Base-by-base conservation (phyloP, 306 rosid species). In the Cicer yamashitae region DNA sequence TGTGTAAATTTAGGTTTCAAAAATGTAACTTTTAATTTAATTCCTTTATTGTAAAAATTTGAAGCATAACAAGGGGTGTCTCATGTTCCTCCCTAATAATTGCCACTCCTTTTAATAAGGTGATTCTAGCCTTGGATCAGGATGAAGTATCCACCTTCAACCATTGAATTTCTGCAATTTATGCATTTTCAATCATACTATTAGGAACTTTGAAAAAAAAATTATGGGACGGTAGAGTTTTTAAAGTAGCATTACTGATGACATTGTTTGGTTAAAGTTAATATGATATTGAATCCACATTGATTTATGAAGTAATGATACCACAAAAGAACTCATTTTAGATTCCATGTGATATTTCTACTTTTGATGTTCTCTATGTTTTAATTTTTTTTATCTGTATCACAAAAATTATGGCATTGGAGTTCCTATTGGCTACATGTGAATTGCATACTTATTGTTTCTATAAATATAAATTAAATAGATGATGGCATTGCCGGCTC, bases 141-240 rank as follows among this genome's bases (percentile, higher is more conserved):
- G 52, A 10, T 46, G 40, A 70, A 15, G 37, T 58, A 52, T 54
- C 76, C 37, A 6, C 37, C 20, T 18, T 41, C 76, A 71, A 56
- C 39, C 67, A 71, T 56, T 18, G 40, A n/a, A 53, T 46, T 11
- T 71, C 45, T 43, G 9, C n/a, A 12, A 2, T 43, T 12, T 56
- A 15, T 40, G 56, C 7, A 20, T 56, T 56, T 25, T 13, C 62
- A 73, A 58, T 25, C 13, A 43, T 58, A 56, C 6, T n/a, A 1
- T 8, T 44, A 67, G 39, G 48, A 5, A 34, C 15, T 74, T 62
- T 50, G 10, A 43, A 65, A 76, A 30, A 30, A 3, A 40, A 12
- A 75, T 39, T 25, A 59, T 59, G 13, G 14, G 3, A 25, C 30
- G 15, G 8, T 59, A 7, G 1, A 18, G 65, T 59, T 59, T 11